Evolutionary conservation across 768 basidiomycete species (phyloP), one percentile per base, ranked within the genome.

Genomic region (Macrolepiota albuminosa): DNA sequence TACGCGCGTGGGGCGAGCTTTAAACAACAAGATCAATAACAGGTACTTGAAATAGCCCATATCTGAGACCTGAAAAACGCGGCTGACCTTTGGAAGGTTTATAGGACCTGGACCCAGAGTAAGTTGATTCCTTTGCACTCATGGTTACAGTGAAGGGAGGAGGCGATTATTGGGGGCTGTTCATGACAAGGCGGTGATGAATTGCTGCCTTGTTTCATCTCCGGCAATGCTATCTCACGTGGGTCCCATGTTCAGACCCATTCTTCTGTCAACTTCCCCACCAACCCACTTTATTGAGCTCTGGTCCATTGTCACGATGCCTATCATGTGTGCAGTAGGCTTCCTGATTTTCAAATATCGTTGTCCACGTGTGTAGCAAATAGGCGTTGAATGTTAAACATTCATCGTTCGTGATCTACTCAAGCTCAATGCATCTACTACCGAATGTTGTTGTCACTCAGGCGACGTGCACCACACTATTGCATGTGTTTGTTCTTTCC

Each of bases 171-270:
- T 24, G 56, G 6, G 43, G 47, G 56, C 36, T 39, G 54, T 64
- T 59, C 61, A 64, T 61, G 58, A 57, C 58, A 48, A 59, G 49
- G 54, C 29, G 31, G 33, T 21, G 54, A 54, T 33, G 29, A 26
- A 18, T 45, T 54, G 53, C 21, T 24, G 52, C 54, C 48, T 62
- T 62, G 64, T 64, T 62, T 64, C 64, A 59, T 52, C 61, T 62
- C 54, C 57, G 51, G 60, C 55, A 24, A 46, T 56, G 39, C 13
- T 31, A 14, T 31, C 54, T 60, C 59, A 60, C 59, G 59, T 60
- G 59, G 42, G 49, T 31, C 45, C 21, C 45, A 26, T 43, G 24
- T 48, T n/a, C 47, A 24, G 8, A 13, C 34, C 16, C 42, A 37
- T 29, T 53, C 24, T 39, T 16, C 51, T 52, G 21, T 26, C 51